phyloP scores from a whole-genome alignment of 805 yeast species.

The Pichia exigua region DNA sequence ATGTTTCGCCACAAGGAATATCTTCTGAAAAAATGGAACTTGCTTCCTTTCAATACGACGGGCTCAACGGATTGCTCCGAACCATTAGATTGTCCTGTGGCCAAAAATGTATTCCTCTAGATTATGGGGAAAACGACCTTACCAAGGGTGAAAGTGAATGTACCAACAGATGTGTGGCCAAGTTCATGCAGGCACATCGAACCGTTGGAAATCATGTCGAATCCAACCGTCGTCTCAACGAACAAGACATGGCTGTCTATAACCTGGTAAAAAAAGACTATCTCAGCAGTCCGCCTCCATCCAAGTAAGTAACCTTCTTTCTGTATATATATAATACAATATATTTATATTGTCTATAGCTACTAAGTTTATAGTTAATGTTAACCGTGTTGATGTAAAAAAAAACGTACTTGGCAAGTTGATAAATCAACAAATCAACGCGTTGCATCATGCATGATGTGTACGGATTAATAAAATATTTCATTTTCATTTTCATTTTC shows the following conservation, averaged over 20 bases:
- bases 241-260: constrained; percentile 30
- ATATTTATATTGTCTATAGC: background rate
- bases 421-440: background rate
- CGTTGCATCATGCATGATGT: background rate
- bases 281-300: constrained; percentile 4
- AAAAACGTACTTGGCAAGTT: background rate
- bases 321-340: background rate
- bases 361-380: background rate
- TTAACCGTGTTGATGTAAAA: background rate
- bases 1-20: constrained; percentile 37
- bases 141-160: constrained; percentile 78
- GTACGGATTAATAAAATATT: background rate
- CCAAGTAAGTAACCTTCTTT: background rate
- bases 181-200: constrained; percentile 68
- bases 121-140: constrained; percentile 69
- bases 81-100: constrained; percentile 56
- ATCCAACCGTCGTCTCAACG: constrained; percentile 34
- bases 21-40: constrained; percentile 52
- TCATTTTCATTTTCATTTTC: background rate
- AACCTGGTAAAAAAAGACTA: constrained; percentile 21
- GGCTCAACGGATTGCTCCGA: constrained; percentile 42
- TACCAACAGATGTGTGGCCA: constrained; percentile 90
- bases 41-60: constrained; percentile 63
- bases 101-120: constrained; percentile 74
- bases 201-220: constrained; percentile 49